These are phyloP conservation scores for Ceratobasidium sp. DNA, from an alignment of 1,284 basidiomycete genomes.

Conservation along the genomic window DNA sequence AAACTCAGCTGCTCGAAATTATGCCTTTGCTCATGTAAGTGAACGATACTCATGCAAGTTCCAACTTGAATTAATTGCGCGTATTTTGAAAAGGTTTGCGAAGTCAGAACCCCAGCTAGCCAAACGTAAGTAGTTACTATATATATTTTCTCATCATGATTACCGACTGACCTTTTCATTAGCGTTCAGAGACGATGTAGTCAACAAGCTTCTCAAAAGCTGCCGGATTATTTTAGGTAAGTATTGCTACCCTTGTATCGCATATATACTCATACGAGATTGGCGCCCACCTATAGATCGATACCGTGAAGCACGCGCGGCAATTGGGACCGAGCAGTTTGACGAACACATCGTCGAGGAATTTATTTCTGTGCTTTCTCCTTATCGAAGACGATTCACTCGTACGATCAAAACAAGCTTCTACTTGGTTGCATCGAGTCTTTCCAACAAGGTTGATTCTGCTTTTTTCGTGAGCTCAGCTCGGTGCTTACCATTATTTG, in stretches of 20 bases:
- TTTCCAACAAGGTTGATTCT: constrained; percentile 15
- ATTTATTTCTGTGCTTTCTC: constrained; percentile 49
- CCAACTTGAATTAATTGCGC: constrained; percentile 2
- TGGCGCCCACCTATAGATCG: constrained; percentile 45
- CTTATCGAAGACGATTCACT: constrained; percentile 50
- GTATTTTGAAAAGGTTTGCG: constrained; percentile 48
- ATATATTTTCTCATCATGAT: no score
- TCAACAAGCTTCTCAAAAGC: constrained; percentile 47
- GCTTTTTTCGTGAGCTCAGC: neutral
- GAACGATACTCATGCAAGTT: neutral
- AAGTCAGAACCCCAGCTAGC: constrained; percentile 48
- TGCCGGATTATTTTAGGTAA: constrained; percentile 51
- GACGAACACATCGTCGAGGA: constrained; percentile 47
- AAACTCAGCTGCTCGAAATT: constrained; percentile 52
- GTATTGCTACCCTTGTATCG: neutral
- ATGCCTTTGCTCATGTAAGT: constrained; percentile 52
- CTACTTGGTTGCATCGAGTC: constrained; percentile 44
- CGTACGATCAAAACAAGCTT: constrained; percentile 49
- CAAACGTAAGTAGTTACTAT: neutral
- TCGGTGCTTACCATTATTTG: neutral
- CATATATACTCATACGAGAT: no score
- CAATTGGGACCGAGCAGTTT: constrained; percentile 50
- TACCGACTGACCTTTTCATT: neutral
- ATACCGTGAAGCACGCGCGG: constrained; percentile 49
- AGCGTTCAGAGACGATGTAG: constrained; percentile 48